Evolutionary conservation across 768 basidiomycete species (phyloP).

Genomic region (Collybia mongolica): DNA sequence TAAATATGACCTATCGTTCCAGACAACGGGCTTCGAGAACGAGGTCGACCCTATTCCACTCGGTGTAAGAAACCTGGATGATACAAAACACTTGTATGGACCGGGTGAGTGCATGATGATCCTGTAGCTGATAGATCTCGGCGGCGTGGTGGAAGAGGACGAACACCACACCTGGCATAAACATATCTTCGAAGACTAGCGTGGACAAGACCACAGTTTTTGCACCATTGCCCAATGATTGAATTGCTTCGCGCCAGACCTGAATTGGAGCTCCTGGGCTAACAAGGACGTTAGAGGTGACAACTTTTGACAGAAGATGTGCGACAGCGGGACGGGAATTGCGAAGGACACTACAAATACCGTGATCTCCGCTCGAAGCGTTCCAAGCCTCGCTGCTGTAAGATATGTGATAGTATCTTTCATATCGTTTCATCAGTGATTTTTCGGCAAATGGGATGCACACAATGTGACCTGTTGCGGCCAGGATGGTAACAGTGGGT

Average conservation of each 20-base stretch:
- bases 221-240: not conserved
- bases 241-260: not conserved
- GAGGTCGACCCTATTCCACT: slow-evolving; percentile 19
- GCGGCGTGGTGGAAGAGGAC: slow-evolving; percentile 7
- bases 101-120: slow-evolving; percentile 25
- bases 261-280: not conserved
- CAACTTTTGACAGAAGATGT: slow-evolving; percentile 28
- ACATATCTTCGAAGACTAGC: slow-evolving; percentile 14
- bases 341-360: slow-evolving; percentile 29
- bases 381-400: slow-evolving; percentile 24
- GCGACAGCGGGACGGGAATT: slow-evolving; percentile 43
- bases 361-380: slow-evolving; percentile 31
- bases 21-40: slow-evolving; percentile 22
- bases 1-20: slow-evolving; percentile 12
- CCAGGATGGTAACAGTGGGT: slow-evolving; percentile 9
- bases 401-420: slow-evolving; percentile 32
- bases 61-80: not conserved
- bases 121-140: slow-evolving; percentile 4
- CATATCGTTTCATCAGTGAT: not conserved
- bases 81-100: slow-evolving; percentile 1
- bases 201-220: slow-evolving; percentile 3
- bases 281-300: slow-evolving; percentile 16
- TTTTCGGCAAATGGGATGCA: not conserved
- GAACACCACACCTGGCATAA: not conserved
- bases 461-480: slow-evolving; percentile 8